Evolutionary conservation across 192 early-diverging fungal species (phyloP), one percentile per base, ranked within the genome.

Genomic region (Oehlia diaphana): DNA sequence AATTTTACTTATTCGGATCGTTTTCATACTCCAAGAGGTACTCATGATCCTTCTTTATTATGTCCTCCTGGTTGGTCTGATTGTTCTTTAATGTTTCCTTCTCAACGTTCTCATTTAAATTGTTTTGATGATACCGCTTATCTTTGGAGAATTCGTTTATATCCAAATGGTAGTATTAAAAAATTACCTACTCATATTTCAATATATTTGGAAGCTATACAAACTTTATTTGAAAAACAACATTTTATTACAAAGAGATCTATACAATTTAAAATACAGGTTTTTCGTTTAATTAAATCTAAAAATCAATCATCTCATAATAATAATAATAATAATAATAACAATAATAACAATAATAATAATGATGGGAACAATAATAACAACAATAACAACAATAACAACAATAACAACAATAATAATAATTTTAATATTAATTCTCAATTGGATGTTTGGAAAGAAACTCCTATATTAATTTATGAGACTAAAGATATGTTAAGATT

Each of bases 221-320:
- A 72, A 72, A 72, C 71, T 26, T 44, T 28, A 16, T 72, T 50
- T 26, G 71, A 72, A 72, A 72, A 50, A 72, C 42, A 72, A 14
- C 44, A 50, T 50, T 47, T 9, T 50, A 49, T 72, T 28, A 26
- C 12, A 14, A 50, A 23, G 31, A 49, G 47, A 50, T 21, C 19
- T 21, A 26, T 50, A 10, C 21, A 72, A 72, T 72, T 72, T 14
- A 72, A 50, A 31, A 49, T 72, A 28, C 21, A 26, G 12, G 21
- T 72, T 50, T 72, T 47, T 72, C 71, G 71, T 50, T 50, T 72
- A 49, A 16, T 23, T 4, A 65, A 65, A 23, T 31, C 63, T 47
- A 37, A 37, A 12, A 31, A 31, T 31, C 31, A 31, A 31, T 42
- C 37, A 42, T 5, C n/a, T 39, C 33, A 63, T 4, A 63, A 63